Evolutionary conservation across 495 filamentous ascomycete genomes (phyloP).

Genomic region (Trichoderma gamsii): DNA sequence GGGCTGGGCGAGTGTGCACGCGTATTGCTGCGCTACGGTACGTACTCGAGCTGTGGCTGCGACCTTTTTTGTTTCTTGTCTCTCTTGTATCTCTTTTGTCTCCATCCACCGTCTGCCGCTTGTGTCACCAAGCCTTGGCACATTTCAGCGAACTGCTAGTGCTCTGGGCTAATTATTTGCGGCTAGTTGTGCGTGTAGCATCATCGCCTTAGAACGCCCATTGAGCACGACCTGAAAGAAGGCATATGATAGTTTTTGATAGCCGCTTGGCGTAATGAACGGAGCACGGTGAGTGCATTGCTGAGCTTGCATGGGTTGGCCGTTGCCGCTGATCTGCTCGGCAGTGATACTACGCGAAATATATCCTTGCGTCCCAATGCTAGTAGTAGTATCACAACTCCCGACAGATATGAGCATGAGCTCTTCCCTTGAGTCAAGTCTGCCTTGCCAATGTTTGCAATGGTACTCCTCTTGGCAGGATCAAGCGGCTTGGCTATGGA

Average conservation of each 20-base stretch:
- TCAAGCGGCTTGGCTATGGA: not conserved
- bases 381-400: not conserved
- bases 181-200: no score
- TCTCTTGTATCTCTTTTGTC: not conserved
- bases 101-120: not conserved
- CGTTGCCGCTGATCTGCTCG: not conserved
- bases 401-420: not conserved
- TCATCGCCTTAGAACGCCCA: not conserved
- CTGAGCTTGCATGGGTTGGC: not conserved
- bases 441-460: not conserved
- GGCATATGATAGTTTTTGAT: not conserved
- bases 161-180: not conserved
- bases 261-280: not conserved
- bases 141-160: not conserved
- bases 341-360: not conserved
- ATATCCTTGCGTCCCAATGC: not conserved
- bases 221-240: not conserved
- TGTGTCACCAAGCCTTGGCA: constrained; percentile 1
- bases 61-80: not conserved
- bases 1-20: not conserved
- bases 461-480: not conserved
- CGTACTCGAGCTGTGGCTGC: not conserved
- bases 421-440: not conserved
- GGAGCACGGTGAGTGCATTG: not conserved
- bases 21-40: not conserved